Evolutionary conservation across 345 rosid species (phyloP), one percentile per base, ranked within the genome.

Genomic region (rapeseed (Brassica napus)): DNA sequence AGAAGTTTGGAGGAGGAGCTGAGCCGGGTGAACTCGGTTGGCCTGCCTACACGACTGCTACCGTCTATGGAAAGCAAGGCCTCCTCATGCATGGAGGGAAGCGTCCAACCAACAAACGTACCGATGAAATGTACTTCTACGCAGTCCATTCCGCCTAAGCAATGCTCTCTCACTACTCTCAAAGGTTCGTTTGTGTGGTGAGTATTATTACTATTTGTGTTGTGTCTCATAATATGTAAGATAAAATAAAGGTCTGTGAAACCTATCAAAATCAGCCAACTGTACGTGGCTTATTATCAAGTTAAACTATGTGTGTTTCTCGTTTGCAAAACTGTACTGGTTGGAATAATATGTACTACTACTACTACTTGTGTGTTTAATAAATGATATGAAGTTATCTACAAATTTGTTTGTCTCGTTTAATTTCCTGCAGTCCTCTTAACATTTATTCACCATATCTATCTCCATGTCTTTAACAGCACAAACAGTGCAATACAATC

Each of bases 281-380:
- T 59, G 10, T 59, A n/a, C 2, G 6, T 59, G 32, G 64, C 64
- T 59, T 8, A 58, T 58, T 24, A 60, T 60, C 15, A 60, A 10
- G 64, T 59, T 3, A 59, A 59, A 24, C 6, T 59, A 26, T 26
- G 16, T 26, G 32, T 60, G 32, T 61, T 60, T 60, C 16, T 61
- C 35, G 65, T 61, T 28, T 11, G 8, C 16, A 61, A 58, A 59
- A 59, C 16, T 61, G 35, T 61, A 5, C n/a, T 61, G 35, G 16
- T 26, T 26, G 65, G 65, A 61, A 26, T 26, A 61, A 61, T 26
- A 5, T 61, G 65, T 61, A 61, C 65, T 61, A 52, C 57, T 49
- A 52, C 57, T 49, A n/a, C 57, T 14, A 59, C 15, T 6, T 24
- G 15, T 60, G 35, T 61, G 15, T 61, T 12, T 61, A 61, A 28